Evolutionary conservation across 2,329 filamentous ascomycete genomes (phyloP).

Genomic region (Colletotrichum nymphaeae): DNA sequence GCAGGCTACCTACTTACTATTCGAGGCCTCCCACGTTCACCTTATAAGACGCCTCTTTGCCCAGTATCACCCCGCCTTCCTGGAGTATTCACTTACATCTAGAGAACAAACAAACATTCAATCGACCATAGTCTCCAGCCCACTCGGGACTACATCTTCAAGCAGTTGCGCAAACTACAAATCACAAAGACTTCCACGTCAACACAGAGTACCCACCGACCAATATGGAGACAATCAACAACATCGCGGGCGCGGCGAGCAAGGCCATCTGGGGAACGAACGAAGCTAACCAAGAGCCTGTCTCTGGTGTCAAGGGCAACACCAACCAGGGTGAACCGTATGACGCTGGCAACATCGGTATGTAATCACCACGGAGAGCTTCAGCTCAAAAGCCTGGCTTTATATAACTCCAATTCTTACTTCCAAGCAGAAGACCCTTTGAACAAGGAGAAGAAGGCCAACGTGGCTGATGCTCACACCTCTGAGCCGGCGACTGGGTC

Average conservation of each 20-base stretch:
- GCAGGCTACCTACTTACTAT: background rate
- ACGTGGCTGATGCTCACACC: background rate
- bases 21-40: background rate
- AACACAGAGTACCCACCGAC: slow-evolving; percentile 30
- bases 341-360: slow-evolving; percentile 81
- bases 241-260: slow-evolving; percentile 55
- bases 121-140: background rate
- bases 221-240: slow-evolving; percentile 74
- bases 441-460: slow-evolving; percentile 20
- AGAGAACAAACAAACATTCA: background rate
- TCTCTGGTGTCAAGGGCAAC: slow-evolving; percentile 77
- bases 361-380: slow-evolving; percentile 1
- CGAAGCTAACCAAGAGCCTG: slow-evolving; percentile 67
- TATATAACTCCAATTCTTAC: background rate
- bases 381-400: background rate
- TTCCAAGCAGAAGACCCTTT: background rate
- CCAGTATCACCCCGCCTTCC: background rate
- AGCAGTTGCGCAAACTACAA: background rate
- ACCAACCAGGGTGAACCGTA: slow-evolving; percentile 78
- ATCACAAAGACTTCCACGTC: background rate
- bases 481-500: background rate
- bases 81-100: background rate
- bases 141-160: background rate
- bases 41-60: slow-evolving; percentile 23
- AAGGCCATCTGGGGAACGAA: slow-evolving; percentile 57